Conservation (phyloP, 345 rosid species). For the Aegle marmelos region DNA sequence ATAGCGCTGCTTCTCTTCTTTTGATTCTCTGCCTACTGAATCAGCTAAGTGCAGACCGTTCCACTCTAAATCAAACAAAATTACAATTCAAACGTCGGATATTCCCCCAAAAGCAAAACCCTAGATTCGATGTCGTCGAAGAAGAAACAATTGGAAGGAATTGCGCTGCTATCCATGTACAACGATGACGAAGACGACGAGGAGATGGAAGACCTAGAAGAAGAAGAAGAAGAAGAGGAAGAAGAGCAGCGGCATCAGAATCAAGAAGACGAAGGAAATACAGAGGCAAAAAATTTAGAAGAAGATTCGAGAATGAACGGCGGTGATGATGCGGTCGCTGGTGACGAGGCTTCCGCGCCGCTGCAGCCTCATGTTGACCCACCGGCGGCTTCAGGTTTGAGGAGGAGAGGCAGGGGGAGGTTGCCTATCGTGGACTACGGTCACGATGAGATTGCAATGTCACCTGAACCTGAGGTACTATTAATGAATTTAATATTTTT, state of each 20-base stretch:
- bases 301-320: conserved; percentile 31
- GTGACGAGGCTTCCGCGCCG: conserved; percentile 26
- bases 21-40: no score
- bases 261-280: conserved; percentile 19
- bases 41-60: neutral
- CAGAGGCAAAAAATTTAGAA: conserved; percentile 35
- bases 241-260: neutral
- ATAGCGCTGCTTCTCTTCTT: no score
- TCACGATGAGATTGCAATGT: conserved; percentile 65
- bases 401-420: conserved; percentile 36
- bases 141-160: conserved; percentile 76
- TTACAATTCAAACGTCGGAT: neutral
- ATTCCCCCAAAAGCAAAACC: neutral
- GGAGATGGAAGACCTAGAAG: conserved; percentile 72
- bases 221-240: conserved; percentile 29
- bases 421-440: conserved; percentile 63
- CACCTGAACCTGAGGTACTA: conserved; percentile 64
- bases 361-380: conserved; percentile 19
- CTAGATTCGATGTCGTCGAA: conserved; percentile 54
- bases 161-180: conserved; percentile 75
- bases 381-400: conserved; percentile 13
- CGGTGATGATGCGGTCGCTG: conserved; percentile 15
- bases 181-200: conserved; percentile 86
- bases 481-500: neutral
- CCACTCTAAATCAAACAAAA: neutral